Conservation (phyloP, 179 eudicot species). For the Silene coronaria region DNA sequence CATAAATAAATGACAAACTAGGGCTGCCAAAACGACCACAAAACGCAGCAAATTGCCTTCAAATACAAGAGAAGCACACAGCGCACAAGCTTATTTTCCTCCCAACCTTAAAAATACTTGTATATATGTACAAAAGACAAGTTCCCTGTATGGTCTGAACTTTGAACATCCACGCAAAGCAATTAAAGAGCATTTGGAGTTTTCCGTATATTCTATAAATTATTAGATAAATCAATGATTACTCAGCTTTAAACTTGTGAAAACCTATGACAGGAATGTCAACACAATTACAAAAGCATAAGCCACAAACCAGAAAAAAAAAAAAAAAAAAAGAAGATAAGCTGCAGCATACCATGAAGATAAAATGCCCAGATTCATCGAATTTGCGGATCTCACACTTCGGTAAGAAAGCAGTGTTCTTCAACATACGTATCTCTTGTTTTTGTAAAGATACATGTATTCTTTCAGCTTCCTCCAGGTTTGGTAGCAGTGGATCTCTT, state of each 20-base stretch:
- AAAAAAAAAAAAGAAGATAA: slow-evolving; percentile 1
- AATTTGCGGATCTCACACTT: slow-evolving; percentile 61
- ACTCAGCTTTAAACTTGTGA: neutral
- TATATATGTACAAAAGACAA: neutral
- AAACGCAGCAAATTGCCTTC: neutral
- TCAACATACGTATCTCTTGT: slow-evolving; percentile 28
- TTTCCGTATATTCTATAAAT: neutral
- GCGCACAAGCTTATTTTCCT: neutral
- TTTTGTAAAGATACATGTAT: slow-evolving; percentile 46
- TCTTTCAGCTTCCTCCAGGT: slow-evolving; percentile 62
- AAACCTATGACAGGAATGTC: neutral
- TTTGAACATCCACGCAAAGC: neutral
- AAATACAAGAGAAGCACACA: neutral
- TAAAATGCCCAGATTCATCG: slow-evolving; percentile 54
- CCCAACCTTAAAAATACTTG: neutral
- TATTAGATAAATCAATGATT: neutral
- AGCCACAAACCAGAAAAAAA: neutral
- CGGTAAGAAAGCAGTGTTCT: slow-evolving; percentile 20
- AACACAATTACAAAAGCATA: neutral
- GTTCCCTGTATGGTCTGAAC: neutral
- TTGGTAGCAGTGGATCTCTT: slow-evolving; percentile 61
- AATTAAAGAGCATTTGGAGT: neutral
- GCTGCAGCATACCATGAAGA: slow-evolving; percentile 50
- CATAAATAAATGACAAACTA: neutral
- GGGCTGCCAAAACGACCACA: neutral